phyloP scores from a whole-genome alignment of 768 basidiomycete genomes.

The Phlebiopsis flavidoalba region DNA sequence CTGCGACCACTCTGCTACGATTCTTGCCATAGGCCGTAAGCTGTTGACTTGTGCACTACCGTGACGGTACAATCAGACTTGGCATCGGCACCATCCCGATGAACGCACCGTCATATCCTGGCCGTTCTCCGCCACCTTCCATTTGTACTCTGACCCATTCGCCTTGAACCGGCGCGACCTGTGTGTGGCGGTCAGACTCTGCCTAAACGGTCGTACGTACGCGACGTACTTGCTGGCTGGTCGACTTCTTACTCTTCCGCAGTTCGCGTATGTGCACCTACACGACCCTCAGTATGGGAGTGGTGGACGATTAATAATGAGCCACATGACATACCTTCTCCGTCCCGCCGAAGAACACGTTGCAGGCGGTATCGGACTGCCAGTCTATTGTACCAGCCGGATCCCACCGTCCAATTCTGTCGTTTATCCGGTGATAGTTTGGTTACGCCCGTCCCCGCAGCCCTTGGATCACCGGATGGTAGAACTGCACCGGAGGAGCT shows the following conservation, averaged over 20 bases:
- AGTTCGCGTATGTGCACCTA: conserved; percentile 42
- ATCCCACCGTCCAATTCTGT: conserved; percentile 39
- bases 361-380: conserved; percentile 39
- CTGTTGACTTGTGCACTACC: conserved; percentile 42
- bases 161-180: conserved; percentile 55
- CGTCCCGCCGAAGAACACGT: conserved; percentile 38
- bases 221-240: conserved; percentile 41
- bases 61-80: background rate
- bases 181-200: background rate
- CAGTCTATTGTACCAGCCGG: conserved; percentile 51
- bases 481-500: conserved; percentile 11
- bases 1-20: conserved; percentile 43
- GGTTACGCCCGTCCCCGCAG: background rate
- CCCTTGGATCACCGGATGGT: conserved; percentile 5
- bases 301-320: background rate
- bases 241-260: conserved; percentile 42
- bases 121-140: conserved; percentile 44
- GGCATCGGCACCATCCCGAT: background rate
- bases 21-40: conserved; percentile 30
- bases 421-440: conserved; percentile 43
- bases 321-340: background rate
- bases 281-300: background rate
- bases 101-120: conserved; percentile 40
- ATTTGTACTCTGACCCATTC: conserved; percentile 47
- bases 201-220: background rate